Evolutionary conservation across 805 yeast genomes (phyloP).

Genomic region (Wickerhamomyces mucosus): DNA sequence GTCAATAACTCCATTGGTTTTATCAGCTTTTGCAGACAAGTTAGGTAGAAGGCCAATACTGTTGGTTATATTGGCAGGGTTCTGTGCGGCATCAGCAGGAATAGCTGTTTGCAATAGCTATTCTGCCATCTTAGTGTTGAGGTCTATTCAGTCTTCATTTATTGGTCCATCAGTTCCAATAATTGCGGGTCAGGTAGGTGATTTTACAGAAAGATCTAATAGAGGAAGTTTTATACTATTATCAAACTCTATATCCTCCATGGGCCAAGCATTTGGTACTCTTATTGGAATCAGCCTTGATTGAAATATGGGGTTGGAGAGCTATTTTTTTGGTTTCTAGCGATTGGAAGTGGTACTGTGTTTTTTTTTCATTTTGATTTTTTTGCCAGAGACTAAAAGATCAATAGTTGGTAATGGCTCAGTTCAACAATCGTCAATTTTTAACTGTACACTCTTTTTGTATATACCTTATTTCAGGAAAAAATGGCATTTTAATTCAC

Average conservation of each 20-base stretch:
- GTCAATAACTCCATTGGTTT: conserved; percentile 64
- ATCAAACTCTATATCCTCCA: conserved; percentile 50
- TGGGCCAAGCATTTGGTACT: conserved; percentile 77
- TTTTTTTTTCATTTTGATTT: not conserved
- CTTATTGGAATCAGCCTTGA: conserved; percentile 39
- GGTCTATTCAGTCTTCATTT: conserved; percentile 73
- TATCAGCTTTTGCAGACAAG: conserved; percentile 60
- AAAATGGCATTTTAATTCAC: not conserved
- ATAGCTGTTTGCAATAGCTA: conserved; percentile 49
- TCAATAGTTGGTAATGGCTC: conserved; percentile 1
- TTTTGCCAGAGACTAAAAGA: not conserved
- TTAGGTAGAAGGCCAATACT: conserved; percentile 67
- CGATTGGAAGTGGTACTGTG: conserved; percentile 1
- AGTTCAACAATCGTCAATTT: not conserved
- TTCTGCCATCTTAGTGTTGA: conserved; percentile 51
- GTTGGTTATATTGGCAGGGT: conserved; percentile 42
- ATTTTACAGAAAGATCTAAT: conserved; percentile 51
- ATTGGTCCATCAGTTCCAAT: conserved; percentile 71
- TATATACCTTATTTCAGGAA: not conserved
- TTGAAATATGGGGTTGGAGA: conserved; percentile 54
- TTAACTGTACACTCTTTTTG: not conserved
- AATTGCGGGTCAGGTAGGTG: conserved; percentile 64
- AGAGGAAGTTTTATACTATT: conserved; percentile 68
- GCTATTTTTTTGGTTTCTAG: conserved; percentile 29
- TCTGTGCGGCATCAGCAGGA: conserved; percentile 54